These are phyloP conservation scores for Yarrowia sp. DNA, from an alignment of 805 yeast genomes.

Conservation along the genomic window DNA sequence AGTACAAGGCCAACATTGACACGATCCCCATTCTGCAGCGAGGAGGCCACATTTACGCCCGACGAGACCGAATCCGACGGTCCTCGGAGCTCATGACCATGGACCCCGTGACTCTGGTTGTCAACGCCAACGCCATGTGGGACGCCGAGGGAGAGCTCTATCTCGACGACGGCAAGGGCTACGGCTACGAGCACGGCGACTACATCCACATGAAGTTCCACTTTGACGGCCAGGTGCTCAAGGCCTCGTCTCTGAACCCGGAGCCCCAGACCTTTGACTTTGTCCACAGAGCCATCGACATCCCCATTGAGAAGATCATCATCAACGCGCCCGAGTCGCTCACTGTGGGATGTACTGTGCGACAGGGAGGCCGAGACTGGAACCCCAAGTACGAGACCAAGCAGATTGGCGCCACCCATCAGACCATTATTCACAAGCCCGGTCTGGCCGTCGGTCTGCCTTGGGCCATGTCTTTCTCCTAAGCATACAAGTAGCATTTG, in stretches of 20 bases:
- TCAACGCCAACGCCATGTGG: slow-evolving; percentile 60
- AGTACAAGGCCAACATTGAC: slow-evolving; percentile 57
- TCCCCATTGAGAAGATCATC: slow-evolving; percentile 42
- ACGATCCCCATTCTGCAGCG: slow-evolving; percentile 74
- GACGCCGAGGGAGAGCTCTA: slow-evolving; percentile 66
- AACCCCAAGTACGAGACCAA: slow-evolving; percentile 13
- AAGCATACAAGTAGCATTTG: neutral
- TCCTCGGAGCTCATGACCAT: slow-evolving; percentile 73
- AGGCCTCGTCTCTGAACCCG: slow-evolving; percentile 32
- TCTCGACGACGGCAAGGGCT: slow-evolving; percentile 85
- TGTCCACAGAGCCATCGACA: slow-evolving; percentile 6
- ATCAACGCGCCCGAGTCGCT: slow-evolving; percentile 19
- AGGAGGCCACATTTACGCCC: slow-evolving; percentile 79
- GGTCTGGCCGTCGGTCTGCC: slow-evolving; percentile 21
- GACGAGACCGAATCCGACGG: slow-evolving; percentile 78
- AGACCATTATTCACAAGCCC: slow-evolving; percentile 19
- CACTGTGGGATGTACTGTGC: slow-evolving; percentile 10
- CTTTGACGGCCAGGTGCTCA: slow-evolving; percentile 48
- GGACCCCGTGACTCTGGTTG: slow-evolving; percentile 79
- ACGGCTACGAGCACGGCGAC: slow-evolving; percentile 59
- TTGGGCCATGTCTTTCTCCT: slow-evolving; percentile 14
- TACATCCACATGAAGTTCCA: slow-evolving; percentile 55
- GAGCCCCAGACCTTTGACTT: slow-evolving; percentile 9
- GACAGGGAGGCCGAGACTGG: slow-evolving; percentile 24
- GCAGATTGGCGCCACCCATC: slow-evolving; percentile 12